Base-by-base conservation (phyloP, 208 protist genomes). In the Giardia duodenalis region DNA sequence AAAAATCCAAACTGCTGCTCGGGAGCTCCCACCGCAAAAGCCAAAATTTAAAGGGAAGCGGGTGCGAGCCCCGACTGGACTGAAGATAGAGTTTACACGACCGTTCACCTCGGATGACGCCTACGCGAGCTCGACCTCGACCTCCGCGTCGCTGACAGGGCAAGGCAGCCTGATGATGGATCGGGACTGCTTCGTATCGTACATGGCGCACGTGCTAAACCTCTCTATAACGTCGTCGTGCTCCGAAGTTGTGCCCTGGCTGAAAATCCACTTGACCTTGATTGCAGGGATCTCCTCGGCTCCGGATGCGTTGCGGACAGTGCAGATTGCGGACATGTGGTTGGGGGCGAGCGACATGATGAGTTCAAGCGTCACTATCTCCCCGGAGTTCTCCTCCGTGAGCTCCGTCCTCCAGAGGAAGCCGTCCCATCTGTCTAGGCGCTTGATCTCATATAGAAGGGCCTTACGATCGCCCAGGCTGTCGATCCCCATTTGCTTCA, bases 341-440 rank as follows among this genome's bases (percentile, higher is more conserved):
- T 67, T 87, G 19, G 90, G 90, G 44, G 90, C 46, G 2, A 92
- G 47, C 22, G 90, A 92, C 2, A 92, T 10, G 1, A 92, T 30
- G 1, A 92, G 44, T 46, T 92, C 90, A 1, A 92, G 47, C 10
- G 90, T 87, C 1, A 92, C 46, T 39, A 39, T 76, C 44, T 86
- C 57, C 22, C 44, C 90, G 44, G 89, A 46, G 46, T 67, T 92
- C 1, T 2, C 2, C 4, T 92, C 47, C 0, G 22, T 47, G 1
- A 92, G 10, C 44, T 92, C 90, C 39, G 22, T 46, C 2, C 90
- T 86, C 90, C 90, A 92, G 1, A 92, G 90, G 90, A 92, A 92
- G 2, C 90, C 90, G 22, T 92, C 57, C 90, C 90, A 92, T 3
- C 43, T 92, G 47, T 92, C 47, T 1, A 92, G 90, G n/a, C 90